Evolutionary conservation across 805 yeast species (phyloP).

Genomic region (Metschnikowia hibisci): DNA sequence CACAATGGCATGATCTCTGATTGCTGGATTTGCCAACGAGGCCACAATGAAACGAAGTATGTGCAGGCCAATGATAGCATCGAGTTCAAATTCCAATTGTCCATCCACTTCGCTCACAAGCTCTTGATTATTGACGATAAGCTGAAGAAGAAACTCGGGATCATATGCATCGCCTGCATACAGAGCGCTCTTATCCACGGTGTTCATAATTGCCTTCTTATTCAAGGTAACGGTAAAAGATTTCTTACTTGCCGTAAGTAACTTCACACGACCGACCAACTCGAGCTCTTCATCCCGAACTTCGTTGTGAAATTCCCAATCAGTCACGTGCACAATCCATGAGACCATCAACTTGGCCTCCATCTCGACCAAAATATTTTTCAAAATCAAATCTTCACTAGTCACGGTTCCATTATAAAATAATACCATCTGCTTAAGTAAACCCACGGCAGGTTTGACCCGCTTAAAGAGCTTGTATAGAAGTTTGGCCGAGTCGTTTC

Average conservation of each 20-base stretch:
- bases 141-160: conserved; percentile 62
- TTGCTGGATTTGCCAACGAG: conserved; percentile 38
- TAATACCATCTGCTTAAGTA: conserved; percentile 47
- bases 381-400: conserved; percentile 59
- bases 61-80: conserved; percentile 52
- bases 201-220: conserved; percentile 46
- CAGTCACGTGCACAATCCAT: conserved; percentile 61
- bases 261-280: conserved; percentile 43
- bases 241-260: conserved; percentile 42
- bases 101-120: conserved; percentile 36
- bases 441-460: conserved; percentile 42
- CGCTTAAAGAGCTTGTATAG: conserved; percentile 46
- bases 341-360: conserved; percentile 53
- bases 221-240: conserved; percentile 50
- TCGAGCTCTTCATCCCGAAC: conserved; percentile 40
- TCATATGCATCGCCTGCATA: conserved; percentile 49
- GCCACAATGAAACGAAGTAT: conserved; percentile 50
- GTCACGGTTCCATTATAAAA: conserved; percentile 60
- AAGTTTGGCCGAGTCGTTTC: conserved; percentile 44
- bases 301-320: conserved; percentile 61
- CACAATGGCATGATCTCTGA: conserved; percentile 35
- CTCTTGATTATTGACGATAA: conserved; percentile 63
- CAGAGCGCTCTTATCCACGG: conserved; percentile 30
- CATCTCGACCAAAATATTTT: conserved; percentile 49
- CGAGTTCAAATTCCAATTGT: conserved; percentile 45